Conservation (phyloP, 129 eudicot genomes). For the Scalesia atractyloides region DNA sequence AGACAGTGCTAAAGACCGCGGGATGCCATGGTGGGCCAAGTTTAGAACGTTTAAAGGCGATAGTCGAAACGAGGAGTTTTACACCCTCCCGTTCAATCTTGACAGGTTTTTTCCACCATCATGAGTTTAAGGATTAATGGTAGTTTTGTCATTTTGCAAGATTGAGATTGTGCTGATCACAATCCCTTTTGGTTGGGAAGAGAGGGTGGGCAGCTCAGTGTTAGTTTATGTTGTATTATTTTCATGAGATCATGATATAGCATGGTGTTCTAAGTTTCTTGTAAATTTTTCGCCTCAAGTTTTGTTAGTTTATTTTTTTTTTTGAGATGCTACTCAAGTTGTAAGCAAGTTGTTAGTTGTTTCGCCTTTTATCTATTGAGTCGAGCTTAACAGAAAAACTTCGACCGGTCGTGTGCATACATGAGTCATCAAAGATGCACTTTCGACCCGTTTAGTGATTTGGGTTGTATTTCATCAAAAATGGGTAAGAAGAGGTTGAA, state of each 20-base stretch:
- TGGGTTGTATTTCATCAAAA: background rate
- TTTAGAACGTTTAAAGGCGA: conserved; percentile 99
- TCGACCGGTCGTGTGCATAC: background rate
- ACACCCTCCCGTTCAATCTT: conserved; percentile 98
- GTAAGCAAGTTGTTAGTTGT: no score
- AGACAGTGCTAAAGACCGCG: conserved; percentile 92
- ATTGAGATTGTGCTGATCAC: conserved; percentile 44
- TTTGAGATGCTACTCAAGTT: no score
- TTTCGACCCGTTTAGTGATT: background rate
- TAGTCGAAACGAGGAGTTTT: conserved; percentile 93
- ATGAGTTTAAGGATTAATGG: conserved; percentile 30
- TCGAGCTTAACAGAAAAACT: no score
- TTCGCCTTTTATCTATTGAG: no score
- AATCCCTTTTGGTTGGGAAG: conserved; percentile 26
- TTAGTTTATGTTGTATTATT: conserved; percentile 12
- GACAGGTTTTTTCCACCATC: conserved; percentile 99
- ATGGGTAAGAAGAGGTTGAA: no score
- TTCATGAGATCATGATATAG: conserved; percentile 52
- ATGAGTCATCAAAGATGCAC: background rate
- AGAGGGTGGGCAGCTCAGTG: background rate
- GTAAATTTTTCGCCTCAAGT: conserved; percentile 18
- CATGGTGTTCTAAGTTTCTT: conserved; percentile 48
- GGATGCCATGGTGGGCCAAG: conserved; percentile 99
- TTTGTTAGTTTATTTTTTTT: background rate
- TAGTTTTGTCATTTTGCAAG: conserved; percentile 36